A percentile compares a stretch with the other conserved stretches of the same genome.
Conservation (phyloP, 352 stramenopile species). For the Phytophthora citrophthora region DNA sequence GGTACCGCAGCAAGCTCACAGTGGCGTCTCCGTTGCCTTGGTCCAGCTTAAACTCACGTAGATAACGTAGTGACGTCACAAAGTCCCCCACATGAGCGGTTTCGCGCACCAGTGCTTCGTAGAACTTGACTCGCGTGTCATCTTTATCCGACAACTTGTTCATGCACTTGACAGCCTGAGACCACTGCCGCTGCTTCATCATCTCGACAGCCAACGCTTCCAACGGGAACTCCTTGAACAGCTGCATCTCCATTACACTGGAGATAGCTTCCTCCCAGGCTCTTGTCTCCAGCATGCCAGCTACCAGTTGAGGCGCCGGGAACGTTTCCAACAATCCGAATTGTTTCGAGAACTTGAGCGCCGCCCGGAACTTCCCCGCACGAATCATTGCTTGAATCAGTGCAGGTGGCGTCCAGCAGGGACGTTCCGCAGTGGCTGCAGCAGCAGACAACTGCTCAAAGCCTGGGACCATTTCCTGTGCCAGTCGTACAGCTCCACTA, state of each 20-base stretch:
- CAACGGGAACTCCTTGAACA: conserved; percentile 76
- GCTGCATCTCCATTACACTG: conserved; percentile 74
- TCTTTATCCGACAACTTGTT: conserved; percentile 70
- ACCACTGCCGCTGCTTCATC: conserved; percentile 75
- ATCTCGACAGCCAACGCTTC: conserved; percentile 70
- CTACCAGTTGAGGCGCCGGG: conserved; percentile 62
- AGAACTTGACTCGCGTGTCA: conserved; percentile 42
- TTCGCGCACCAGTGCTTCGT: conserved; percentile 65
- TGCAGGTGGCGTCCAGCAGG: conserved; percentile 77
- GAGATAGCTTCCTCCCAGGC: conserved; percentile 77
- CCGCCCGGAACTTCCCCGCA: conserved; percentile 69
- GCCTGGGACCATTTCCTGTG: conserved; percentile 79
- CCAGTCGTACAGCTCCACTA: conserved; percentile 69
- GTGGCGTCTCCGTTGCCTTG: conserved; percentile 41
- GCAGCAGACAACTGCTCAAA: conserved; percentile 59
- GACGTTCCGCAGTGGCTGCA: conserved; percentile 24
- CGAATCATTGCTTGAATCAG: conserved; percentile 88
- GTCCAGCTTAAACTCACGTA: conserved; percentile 86
- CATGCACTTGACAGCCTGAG: conserved; percentile 78
- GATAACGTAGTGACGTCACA: conserved; percentile 62
- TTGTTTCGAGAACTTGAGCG: conserved; percentile 83
- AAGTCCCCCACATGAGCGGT: conserved; percentile 72
- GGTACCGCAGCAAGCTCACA: conserved; percentile 48
- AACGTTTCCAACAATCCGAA: conserved; percentile 82
- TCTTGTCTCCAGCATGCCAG: conserved; percentile 71